Evolutionary conservation across 1,139 yeast genomes (phyloP), one percentile per base, ranked within the genome.

Genomic region (Geotrichum siamense): DNA sequence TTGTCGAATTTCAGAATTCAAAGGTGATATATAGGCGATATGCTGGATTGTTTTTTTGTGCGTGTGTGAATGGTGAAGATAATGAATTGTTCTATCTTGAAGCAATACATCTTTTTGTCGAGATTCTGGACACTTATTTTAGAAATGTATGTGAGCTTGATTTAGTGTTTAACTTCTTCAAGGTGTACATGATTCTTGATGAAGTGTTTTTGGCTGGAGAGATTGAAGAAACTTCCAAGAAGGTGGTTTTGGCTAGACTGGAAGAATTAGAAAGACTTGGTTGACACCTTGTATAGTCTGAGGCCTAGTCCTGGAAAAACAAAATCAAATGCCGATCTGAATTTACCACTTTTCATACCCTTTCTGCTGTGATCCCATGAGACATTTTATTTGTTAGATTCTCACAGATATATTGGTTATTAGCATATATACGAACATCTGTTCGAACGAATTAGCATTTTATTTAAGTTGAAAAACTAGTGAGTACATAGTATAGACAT

Each of bases 81-180:
- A 81, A 81, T 57, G 96, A 89, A 59, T 71, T 91, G 51, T 76
- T 81, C 46, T 83, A 82, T 58, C 68, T 91, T 46, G 95, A 91
- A 53, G 79, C 86, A 26, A 76, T 91, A 28, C 98, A 91, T 59
- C 69, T 89, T 45, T 77, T 91, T 53, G 97, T 91, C 21, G 96
- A 91, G 62, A 77, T 87, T 9, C 67, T 91, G 49, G 98, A 91
- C 60, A 72, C 79, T 5, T 86, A 82, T 61, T 91, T 91, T 58
- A 75, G 76, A 42, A 87, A 82, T 57, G 98, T 91, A n/a, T 89
- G 97, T 65, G 98, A 91, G 64, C 71, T 91, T 55, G 98, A 91
- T 61, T 72, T 91, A 47, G 93, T 91, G 34, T 91, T 91, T 71
- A 94, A 94, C 53, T 91, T 91, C 64, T 82, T 81, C 59, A 82